phyloP scores from a whole-genome alignment of 495 filamentous ascomycete species.

The Penicillium maclennaniae region DNA sequence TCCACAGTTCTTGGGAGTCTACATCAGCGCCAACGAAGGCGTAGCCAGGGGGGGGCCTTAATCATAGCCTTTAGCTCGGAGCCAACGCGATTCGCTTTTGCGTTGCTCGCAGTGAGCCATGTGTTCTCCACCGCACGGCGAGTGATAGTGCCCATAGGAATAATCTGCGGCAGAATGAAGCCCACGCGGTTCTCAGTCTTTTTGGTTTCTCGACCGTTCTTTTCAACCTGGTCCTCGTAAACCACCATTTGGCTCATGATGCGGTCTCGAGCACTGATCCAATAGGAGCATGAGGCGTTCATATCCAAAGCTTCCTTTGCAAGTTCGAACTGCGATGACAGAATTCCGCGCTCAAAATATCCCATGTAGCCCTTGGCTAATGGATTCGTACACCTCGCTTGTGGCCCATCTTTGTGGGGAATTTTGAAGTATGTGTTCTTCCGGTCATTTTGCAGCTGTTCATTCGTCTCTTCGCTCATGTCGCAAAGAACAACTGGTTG shows the following conservation, averaged over 20 bases:
- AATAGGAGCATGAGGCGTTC: constrained; percentile 98
- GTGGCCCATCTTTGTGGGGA: constrained; percentile 91
- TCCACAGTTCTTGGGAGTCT: constrained; percentile 99
- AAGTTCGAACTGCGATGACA: constrained; percentile 81
- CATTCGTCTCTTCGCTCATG: constrained; percentile 68
- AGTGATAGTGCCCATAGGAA: constrained; percentile 99
- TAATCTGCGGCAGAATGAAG: constrained; percentile 95
- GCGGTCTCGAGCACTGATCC: constrained; percentile 90
- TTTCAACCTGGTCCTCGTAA: constrained; percentile 61
- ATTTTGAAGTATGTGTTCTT: constrained; percentile 80
- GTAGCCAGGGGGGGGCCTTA: constrained; percentile 82
- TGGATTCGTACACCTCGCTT: constrained; percentile 76
- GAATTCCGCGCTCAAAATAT: constrained; percentile 85
- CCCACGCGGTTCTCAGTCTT: constrained; percentile 48
- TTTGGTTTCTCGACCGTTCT: constrained; percentile 10
- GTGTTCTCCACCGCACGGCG: constrained; percentile 94
- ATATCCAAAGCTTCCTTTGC: constrained; percentile 94
- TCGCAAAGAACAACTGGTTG: constrained; percentile 70
- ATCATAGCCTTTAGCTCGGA: constrained; percentile 98
- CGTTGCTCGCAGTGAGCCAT: constrained; percentile 97
- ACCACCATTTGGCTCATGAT: constrained; percentile 94
- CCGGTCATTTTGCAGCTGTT: constrained; percentile 60
- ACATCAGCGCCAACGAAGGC: constrained; percentile 96
- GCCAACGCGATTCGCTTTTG: constrained; percentile 89
- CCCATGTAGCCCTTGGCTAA: constrained; percentile 84